These are phyloP conservation scores for Globisporangium rhizosaccharum DNA, from an alignment of 352 stramenopile species.

Conservation along the genomic window DNA sequence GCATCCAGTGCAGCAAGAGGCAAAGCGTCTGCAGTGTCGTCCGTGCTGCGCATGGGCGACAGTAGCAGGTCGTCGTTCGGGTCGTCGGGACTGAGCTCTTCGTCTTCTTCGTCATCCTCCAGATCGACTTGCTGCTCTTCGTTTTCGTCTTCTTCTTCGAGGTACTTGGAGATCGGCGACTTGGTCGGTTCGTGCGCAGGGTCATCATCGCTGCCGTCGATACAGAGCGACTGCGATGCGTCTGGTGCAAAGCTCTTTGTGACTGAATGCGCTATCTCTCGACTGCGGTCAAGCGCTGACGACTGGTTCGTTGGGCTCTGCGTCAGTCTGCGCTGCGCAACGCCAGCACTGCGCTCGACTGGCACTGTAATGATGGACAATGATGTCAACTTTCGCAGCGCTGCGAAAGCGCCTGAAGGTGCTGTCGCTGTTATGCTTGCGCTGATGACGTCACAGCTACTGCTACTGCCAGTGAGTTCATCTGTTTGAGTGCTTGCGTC, in stretches of 20 bases:
- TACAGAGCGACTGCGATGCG: not conserved
- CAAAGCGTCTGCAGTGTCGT: not conserved
- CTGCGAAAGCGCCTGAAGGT: too few species aligned
- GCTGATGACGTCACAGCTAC: too few species aligned
- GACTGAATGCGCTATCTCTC: not conserved
- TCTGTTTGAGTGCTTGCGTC: too few species aligned
- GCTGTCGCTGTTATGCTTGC: too few species aligned
- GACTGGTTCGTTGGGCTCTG: too few species aligned
- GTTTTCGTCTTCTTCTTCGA: not conserved
- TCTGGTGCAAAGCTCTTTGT: slow-evolving; percentile 3
- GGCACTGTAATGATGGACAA: too few species aligned
- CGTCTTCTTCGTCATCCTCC: not conserved
- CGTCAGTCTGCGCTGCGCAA: too few species aligned
- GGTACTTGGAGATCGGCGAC: slow-evolving; percentile 6
- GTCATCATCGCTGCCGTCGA: not conserved
- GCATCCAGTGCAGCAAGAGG: not conserved
- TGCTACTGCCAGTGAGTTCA: too few species aligned
- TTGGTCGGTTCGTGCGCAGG: not conserved
- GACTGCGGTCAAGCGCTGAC: not conserved
- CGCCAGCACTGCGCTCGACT: too few species aligned
- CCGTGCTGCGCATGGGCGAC: too few species aligned
- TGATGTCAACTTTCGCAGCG: too few species aligned
- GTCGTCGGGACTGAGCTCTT: not conserved
- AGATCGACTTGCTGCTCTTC: not conserved
- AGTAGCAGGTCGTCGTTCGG: too few species aligned